These are phyloP conservation scores for Penstemon davidsonii DNA, from an alignment of 257 asterid genomes.

Conservation along the genomic window DNA sequence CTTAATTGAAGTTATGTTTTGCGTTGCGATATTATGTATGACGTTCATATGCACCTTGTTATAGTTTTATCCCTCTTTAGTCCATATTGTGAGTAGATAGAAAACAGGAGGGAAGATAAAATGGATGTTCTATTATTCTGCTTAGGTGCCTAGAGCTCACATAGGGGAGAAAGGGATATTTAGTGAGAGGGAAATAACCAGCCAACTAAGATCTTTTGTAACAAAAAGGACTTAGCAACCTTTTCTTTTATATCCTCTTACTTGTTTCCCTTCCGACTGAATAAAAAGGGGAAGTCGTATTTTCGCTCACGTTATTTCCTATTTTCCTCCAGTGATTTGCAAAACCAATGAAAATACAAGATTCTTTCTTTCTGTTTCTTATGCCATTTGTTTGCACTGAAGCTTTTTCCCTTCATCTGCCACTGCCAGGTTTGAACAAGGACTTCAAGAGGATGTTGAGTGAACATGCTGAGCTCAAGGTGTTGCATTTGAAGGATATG, in stretches of 20 bases:
- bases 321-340: slow-evolving; percentile 1
- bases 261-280: slow-evolving; percentile 1
- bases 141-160: neutral
- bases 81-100: neutral
- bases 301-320: neutral
- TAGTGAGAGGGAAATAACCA: slow-evolving; percentile 11
- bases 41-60: neutral
- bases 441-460: slow-evolving; percentile 76
- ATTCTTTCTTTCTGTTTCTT: neutral
- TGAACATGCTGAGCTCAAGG: slow-evolving; percentile 69
- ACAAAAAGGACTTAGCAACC: neutral
- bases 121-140: slow-evolving; percentile 2
- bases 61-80: slow-evolving; percentile 9
- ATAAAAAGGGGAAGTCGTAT: neutral
- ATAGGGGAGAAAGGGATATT: neutral
- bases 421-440: slow-evolving; percentile 76
- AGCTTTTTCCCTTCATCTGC: slow-evolving; percentile 16
- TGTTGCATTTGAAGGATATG: slow-evolving; percentile 63
- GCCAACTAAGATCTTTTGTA: neutral
- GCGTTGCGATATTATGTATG: slow-evolving; percentile 8
- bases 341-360: slow-evolving; percentile 9
- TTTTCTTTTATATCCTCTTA: neutral
- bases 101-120: neutral
- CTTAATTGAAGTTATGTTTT: slow-evolving; percentile 1
- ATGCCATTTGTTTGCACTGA: slow-evolving; percentile 12